Evolutionary conservation across 2,329 filamentous ascomycete species (phyloP).

Genomic region (Curvularia spicifera): DNA sequence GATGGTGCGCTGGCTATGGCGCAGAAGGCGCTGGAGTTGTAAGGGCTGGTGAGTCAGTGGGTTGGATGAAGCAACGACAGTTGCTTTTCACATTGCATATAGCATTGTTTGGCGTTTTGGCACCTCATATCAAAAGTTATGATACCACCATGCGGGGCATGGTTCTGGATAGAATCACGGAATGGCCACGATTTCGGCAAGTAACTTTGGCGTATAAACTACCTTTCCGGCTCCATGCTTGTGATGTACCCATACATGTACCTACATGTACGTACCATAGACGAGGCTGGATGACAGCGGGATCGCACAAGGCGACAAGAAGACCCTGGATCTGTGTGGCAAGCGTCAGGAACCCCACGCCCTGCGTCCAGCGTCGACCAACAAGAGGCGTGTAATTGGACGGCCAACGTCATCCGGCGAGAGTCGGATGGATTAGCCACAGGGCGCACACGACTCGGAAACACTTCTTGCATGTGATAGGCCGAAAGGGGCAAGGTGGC

Average conservation of each 20-base stretch:
- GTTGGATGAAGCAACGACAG: slow-evolving; percentile 21
- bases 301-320: not conserved
- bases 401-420: slow-evolving; percentile 30
- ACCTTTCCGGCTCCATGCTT: not conserved
- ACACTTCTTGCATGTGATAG: slow-evolving; percentile 14
- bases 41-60: slow-evolving; percentile 1
- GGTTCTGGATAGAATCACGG: slow-evolving; percentile 20
- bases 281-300: not conserved
- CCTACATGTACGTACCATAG: not conserved
- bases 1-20: slow-evolving; percentile 90
- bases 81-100: slow-evolving; percentile 26
- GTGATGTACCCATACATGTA: not conserved
- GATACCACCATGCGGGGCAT: slow-evolving; percentile 32
- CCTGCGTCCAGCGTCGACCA: too few species aligned
- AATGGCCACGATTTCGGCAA: slow-evolving; percentile 9
- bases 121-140: slow-evolving; percentile 34
- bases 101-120: slow-evolving; percentile 43
- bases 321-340: not conserved
- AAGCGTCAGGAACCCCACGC: slow-evolving; percentile 17
- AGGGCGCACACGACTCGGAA: slow-evolving; percentile 20
- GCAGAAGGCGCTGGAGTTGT: slow-evolving; percentile 67
- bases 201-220: not conserved
- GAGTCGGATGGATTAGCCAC: slow-evolving; percentile 21
- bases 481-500: slow-evolving; percentile 13
- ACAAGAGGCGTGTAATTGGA: slow-evolving; percentile 6